Conservation (phyloP, 2,329 filamentous ascomycete genomes). For the Stagonosporopsis tanaceti region DNA sequence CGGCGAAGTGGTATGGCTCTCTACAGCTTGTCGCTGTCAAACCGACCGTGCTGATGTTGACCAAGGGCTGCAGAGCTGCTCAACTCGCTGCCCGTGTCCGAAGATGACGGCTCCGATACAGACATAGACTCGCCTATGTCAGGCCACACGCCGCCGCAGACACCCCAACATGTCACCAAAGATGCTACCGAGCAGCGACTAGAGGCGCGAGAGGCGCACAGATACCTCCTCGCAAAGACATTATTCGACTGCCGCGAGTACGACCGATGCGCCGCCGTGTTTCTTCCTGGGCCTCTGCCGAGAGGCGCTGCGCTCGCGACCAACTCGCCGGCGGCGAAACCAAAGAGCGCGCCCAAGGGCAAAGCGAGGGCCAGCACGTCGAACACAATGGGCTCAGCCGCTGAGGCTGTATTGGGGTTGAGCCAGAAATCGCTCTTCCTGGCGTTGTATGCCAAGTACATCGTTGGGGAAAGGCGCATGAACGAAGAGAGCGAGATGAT, state of each 20-base stretch:
- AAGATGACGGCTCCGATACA: constrained; percentile 64
- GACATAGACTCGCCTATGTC: constrained; percentile 68
- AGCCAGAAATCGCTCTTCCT: constrained; percentile 95
- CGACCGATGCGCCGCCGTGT: constrained; percentile 89
- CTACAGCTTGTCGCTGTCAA: not conserved
- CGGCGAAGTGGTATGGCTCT: constrained; percentile 82
- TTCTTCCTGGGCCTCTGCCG: constrained; percentile 82
- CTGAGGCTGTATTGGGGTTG: constrained; percentile 58
- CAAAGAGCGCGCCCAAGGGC: constrained; percentile 61
- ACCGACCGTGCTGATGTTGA: constrained; percentile 36
- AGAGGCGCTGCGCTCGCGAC: constrained; percentile 67
- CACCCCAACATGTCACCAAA: constrained; percentile 58
- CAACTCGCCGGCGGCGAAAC: constrained; percentile 42
- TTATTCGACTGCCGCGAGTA: constrained; percentile 96
- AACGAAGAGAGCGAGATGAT: constrained; percentile 98
- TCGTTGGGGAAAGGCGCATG: constrained; percentile 94
- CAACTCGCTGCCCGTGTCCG: constrained; percentile 73
- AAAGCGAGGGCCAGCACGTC: constrained; percentile 61
- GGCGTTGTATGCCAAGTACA: constrained; percentile 88
- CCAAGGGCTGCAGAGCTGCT: constrained; percentile 91
- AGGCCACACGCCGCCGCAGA: constrained; percentile 55
- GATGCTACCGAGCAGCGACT: constrained; percentile 77
- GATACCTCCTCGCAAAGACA: constrained; percentile 89
- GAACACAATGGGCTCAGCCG: constrained; percentile 43
- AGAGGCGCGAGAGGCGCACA: constrained; percentile 80